Conservation (phyloP, 2,329 filamentous ascomycete species). For the Boeremia lycopersici region DNA sequence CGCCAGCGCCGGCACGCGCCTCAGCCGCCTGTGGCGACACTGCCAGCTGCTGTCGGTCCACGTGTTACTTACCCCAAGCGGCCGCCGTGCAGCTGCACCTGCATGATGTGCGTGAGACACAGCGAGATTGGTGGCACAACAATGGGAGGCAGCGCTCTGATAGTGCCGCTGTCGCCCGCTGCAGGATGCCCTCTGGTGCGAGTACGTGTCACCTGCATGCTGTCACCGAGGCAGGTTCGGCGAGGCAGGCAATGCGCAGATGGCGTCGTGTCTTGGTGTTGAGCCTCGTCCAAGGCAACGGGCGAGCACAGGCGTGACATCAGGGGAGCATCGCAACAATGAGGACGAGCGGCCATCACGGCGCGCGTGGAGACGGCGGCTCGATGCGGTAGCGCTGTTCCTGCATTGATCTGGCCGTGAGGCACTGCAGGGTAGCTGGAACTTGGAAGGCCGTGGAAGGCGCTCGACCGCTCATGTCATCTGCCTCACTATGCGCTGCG, state of each 20-base stretch:
- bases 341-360: not conserved
- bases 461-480: constrained; percentile 9
- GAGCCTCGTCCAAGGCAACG: not conserved
- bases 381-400: not conserved
- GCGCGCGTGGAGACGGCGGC: not conserved
- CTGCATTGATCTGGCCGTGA: constrained; percentile 11
- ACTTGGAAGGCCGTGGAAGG: constrained; percentile 19
- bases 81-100: constrained; percentile 15
- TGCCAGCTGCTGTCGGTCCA: constrained; percentile 19
- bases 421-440: constrained; percentile 9
- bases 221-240: constrained; percentile 23
- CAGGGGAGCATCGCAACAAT: not conserved
- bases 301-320: constrained; percentile 2
- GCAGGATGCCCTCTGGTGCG: constrained; percentile 21
- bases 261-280: constrained; percentile 7
- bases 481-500: constrained; percentile 7
- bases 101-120: constrained; percentile 13
- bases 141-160: constrained; percentile 7
- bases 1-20: constrained; percentile 9
- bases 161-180: constrained; percentile 17
- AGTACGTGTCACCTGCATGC: constrained; percentile 32
- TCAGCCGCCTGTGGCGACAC: constrained; percentile 16
- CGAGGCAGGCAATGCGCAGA: constrained; percentile 20
- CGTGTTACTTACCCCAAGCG: constrained; percentile 26
- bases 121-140: constrained; percentile 8